phyloP scores from a whole-genome alignment of 169 alveolate genomes.

The Theileria luwenshuni region DNA sequence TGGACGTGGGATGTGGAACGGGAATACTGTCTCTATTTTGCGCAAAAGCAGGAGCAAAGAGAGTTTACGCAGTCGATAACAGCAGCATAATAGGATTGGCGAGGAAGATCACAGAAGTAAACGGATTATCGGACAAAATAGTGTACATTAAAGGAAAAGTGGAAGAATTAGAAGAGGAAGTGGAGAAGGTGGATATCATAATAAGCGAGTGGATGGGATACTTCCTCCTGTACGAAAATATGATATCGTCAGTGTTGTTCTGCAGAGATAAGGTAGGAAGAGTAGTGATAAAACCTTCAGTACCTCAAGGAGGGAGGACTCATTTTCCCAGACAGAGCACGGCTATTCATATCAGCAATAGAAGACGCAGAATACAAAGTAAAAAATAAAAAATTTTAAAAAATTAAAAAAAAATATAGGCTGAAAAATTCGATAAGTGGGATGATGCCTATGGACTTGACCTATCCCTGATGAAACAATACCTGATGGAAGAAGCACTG shows the following conservation, averaged over 20 bases:
- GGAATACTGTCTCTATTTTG: conserved; percentile 97
- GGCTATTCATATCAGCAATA: conserved; percentile 92
- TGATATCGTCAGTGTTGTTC: conserved; percentile 94
- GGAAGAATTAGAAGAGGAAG: conserved; percentile 92
- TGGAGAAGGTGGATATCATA: conserved; percentile 96
- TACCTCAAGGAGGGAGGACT: conserved; percentile 93
- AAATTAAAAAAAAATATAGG: conserved; percentile 23
- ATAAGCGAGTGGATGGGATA: conserved; percentile 99
- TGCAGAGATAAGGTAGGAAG: conserved; percentile 91
- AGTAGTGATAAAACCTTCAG: conserved; percentile 13
- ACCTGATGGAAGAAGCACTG: conserved; percentile 93
- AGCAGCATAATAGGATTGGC: conserved; percentile 95
- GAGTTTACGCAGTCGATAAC: conserved; percentile 97
- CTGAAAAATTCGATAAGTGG: conserved; percentile 94
- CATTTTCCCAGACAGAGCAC: conserved; percentile 95
- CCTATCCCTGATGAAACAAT: conserved; percentile 87
- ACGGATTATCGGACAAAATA: conserved; percentile 88
- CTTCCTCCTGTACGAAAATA: conserved; percentile 94
- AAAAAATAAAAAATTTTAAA: background rate
- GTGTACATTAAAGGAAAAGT: conserved; percentile 93
- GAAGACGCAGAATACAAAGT: conserved; percentile 95
- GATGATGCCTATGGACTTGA: conserved; percentile 93
- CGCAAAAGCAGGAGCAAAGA: conserved; percentile 96
- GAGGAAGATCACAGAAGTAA: conserved; percentile 85
- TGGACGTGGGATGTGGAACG: conserved; percentile 99